Conservation (phyloP, 1,139 yeast genomes). For the Yamadazyma aaseri region DNA sequence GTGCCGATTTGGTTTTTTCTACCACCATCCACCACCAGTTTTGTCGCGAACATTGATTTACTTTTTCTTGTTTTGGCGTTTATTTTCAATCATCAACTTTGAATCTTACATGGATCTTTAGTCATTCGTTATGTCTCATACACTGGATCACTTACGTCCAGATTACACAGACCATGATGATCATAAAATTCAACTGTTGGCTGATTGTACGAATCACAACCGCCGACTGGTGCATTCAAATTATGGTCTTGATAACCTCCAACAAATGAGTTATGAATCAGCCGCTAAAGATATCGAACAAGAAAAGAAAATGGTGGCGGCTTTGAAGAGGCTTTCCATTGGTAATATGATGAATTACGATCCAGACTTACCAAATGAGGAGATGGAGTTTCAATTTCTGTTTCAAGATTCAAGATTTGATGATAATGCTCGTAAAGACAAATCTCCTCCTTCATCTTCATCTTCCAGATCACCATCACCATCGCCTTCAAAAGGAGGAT, state of each 20-base stretch:
- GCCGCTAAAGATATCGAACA: conserved; percentile 53
- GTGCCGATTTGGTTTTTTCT: too few relatives aligned
- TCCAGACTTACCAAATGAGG: conserved; percentile 54
- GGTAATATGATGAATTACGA: conserved; percentile 55
- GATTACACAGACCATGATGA: too few relatives aligned
- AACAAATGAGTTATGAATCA: conserved; percentile 24
- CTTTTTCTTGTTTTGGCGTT: too few relatives aligned
- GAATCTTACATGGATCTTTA: too few relatives aligned
- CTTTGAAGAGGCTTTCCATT: conserved; percentile 53
- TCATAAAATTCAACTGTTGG: too few relatives aligned
- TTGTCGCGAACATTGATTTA: too few relatives aligned
- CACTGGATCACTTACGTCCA: conserved; percentile 1
- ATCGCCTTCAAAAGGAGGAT: conserved; percentile 6
- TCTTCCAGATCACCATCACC: conserved; percentile 11
- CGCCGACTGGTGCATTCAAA: too few relatives aligned
- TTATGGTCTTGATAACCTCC: neutral
- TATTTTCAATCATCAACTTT: too few relatives aligned
- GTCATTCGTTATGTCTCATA: conserved; percentile 1
- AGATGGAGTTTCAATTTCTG: conserved; percentile 31
- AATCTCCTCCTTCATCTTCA: conserved; percentile 4
- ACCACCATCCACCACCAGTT: too few relatives aligned
- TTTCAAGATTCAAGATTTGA: conserved; percentile 22
- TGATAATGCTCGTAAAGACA: conserved; percentile 7
- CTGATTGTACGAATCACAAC: too few relatives aligned
- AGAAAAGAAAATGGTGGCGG: conserved; percentile 59